These are phyloP conservation scores for Cryoendolithus antarcticus DNA, from an alignment of 2,329 filamentous ascomycete genomes.

Conservation along the genomic window DNA sequence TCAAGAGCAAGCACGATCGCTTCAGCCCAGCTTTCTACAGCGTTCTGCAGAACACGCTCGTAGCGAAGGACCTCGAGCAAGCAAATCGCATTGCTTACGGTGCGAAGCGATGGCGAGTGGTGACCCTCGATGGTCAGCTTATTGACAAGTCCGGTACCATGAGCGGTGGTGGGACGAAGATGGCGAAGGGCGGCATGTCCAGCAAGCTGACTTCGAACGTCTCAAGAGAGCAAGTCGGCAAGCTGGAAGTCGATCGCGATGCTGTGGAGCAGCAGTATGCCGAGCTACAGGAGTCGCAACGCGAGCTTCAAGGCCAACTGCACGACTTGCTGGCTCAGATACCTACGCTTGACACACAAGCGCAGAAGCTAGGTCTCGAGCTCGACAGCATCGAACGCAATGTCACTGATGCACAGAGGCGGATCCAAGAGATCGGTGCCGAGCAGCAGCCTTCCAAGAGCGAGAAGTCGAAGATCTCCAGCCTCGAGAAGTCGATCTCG, in stretches of 20 bases:
- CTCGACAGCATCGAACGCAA: constrained; percentile 78
- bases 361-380: constrained; percentile 83
- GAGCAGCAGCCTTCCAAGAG: constrained; percentile 71
- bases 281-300: constrained; percentile 72
- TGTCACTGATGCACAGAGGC: constrained; percentile 68
- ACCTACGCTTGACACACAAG: constrained; percentile 73
- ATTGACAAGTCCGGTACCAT: constrained; percentile 98
- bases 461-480: constrained; percentile 61
- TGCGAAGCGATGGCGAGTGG: constrained; percentile 84
- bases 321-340: constrained; percentile 64
- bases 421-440: constrained; percentile 70
- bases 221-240: constrained; percentile 74
- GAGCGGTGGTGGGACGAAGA: constrained; percentile 87
- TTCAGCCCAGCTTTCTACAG: constrained; percentile 91
- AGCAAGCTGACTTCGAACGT: constrained; percentile 84
- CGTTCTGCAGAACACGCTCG: constrained; percentile 86
- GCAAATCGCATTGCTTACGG: constrained; percentile 96
- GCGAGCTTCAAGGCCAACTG: constrained; percentile 62
- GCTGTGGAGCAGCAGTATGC: constrained; percentile 70
- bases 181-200: constrained; percentile 90
- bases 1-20: constrained; percentile 75
- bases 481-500: constrained; percentile 65
- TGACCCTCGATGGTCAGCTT: constrained; percentile 86
- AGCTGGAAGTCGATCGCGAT: constrained; percentile 80
- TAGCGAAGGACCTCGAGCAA: constrained; percentile 85